These are phyloP conservation scores for Actinomortierella wolfii DNA, from an alignment of 371 early-diverging fungal species.

Conservation along the genomic window DNA sequence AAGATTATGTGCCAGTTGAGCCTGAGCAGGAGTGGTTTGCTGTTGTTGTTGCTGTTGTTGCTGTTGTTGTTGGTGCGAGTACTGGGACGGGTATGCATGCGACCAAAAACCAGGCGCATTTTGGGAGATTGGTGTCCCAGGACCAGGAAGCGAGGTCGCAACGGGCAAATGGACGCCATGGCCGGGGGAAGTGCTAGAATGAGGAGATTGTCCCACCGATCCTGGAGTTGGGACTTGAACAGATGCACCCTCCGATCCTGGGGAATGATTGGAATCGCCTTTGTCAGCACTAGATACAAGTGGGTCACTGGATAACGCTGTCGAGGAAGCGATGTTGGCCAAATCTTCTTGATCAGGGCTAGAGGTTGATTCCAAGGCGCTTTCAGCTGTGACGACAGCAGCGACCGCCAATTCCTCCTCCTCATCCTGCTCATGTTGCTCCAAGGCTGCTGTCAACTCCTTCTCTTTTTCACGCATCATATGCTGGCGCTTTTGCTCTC, in stretches of 20 bases:
- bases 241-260: no score
- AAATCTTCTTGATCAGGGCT: not conserved
- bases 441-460: slow-evolving; percentile 17
- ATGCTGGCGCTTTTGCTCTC: slow-evolving; percentile 46
- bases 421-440: slow-evolving; percentile 19
- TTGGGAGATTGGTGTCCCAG: no score
- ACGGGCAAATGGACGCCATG: no score
- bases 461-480: slow-evolving; percentile 47
- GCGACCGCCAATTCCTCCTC: slow-evolving; percentile 13
- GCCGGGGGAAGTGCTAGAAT: no score
- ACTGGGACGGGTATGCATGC: slow-evolving; percentile 26
- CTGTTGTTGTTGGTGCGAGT: slow-evolving; percentile 15
- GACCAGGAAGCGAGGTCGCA: no score
- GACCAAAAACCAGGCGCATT: slow-evolving; percentile 14
- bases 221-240: no score
- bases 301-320: no score
- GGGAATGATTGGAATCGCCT: no score
- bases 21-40: slow-evolving; percentile 5
- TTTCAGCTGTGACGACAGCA: not conserved
- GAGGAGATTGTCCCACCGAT: no score
- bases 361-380: not conserved
- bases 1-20: no score
- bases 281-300: no score
- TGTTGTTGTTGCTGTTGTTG: slow-evolving; percentile 30
- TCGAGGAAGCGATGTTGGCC: no score